Percentiles rank a stretch among this genome's conserved stretches.
Conservation (phyloP, 169 alveolate genomes). For the Eimeria brunetti region DNA sequence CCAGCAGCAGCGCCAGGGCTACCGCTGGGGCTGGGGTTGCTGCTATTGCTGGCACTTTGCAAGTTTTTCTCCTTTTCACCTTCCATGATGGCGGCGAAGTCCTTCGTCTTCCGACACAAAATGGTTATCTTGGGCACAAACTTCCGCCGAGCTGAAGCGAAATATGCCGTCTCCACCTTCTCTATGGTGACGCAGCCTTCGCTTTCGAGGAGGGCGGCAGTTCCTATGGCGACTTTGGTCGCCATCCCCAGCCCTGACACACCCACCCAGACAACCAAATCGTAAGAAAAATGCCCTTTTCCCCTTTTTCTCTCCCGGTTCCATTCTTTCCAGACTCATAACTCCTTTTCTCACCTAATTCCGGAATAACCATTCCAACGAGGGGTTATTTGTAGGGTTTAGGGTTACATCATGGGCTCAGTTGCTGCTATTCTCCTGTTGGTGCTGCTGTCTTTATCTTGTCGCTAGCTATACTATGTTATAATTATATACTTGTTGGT, state of each 20-base stretch:
- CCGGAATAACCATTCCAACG: no score
- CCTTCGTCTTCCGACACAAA: slow-evolving; percentile 65
- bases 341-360: no score
- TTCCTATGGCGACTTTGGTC: slow-evolving; percentile 71
- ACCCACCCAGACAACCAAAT: not conserved
- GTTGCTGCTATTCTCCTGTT: no score
- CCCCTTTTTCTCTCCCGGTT: no score
- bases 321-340: no score
- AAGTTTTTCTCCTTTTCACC: slow-evolving; percentile 34
- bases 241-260: slow-evolving; percentile 75
- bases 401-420: no score
- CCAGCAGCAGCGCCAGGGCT: no score
- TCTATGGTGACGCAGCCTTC: slow-evolving; percentile 65
- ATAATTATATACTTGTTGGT: no score
- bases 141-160: slow-evolving; percentile 65
- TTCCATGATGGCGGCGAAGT: slow-evolving; percentile 48
- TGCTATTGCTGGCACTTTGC: not conserved
- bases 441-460: no score
- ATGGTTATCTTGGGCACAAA: slow-evolving; percentile 71
- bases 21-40: no score
- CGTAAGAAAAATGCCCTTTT: not conserved
- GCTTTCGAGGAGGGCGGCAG: slow-evolving; percentile 50
- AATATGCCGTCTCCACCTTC: slow-evolving; percentile 62
- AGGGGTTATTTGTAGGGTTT: no score
- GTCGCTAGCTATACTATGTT: no score